Evolutionary conservation across 352 stramenopile species (phyloP).

Genomic region (Phytophthora kernoviae): DNA sequence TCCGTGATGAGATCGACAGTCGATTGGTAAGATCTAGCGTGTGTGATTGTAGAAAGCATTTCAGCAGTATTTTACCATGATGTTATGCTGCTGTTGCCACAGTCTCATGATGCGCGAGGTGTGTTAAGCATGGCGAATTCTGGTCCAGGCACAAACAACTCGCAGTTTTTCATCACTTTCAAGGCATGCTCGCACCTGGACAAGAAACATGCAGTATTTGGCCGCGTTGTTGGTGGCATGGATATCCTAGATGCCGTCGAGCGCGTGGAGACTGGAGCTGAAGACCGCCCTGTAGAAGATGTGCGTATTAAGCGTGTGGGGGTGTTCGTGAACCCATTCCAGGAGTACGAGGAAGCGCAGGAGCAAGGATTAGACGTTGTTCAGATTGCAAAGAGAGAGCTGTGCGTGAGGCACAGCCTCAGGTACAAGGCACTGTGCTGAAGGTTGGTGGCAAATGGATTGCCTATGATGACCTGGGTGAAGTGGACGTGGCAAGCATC

Average conservation of each 20-base stretch:
- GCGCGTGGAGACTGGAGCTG: constrained; percentile 61
- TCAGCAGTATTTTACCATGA: constrained; percentile 6
- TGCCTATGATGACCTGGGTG: constrained; percentile 73
- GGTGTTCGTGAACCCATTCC: constrained; percentile 91
- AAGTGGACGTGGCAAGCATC: constrained; percentile 56
- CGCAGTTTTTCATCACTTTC: constrained; percentile 99
- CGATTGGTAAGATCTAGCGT: constrained; percentile 64
- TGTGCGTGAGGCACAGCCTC: constrained; percentile 47
- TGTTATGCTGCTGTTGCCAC: not conserved
- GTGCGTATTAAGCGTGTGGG: constrained; percentile 80
- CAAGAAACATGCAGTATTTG: constrained; percentile 98
- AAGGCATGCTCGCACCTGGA: constrained; percentile 96
- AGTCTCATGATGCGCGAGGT: constrained; percentile 88
- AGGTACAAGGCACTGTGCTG: constrained; percentile 72
- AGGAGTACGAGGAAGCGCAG: constrained; percentile 79
- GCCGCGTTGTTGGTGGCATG: constrained; percentile 92
- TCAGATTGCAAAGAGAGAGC: constrained; percentile 56
- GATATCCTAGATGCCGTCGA: constrained; percentile 86
- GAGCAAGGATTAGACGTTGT: constrained; percentile 62
- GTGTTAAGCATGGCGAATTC: constrained; percentile 98
- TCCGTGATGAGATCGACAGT: constrained; percentile 98
- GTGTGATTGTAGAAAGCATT: not conserved
- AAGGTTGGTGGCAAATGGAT: constrained; percentile 84
- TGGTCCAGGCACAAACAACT: constrained; percentile 94
- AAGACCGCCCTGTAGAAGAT: constrained; percentile 85